These are phyloP conservation scores for Trichoderma sp. DNA, from an alignment of 2,329 filamentous ascomycete genomes.

Conservation along the genomic window DNA sequence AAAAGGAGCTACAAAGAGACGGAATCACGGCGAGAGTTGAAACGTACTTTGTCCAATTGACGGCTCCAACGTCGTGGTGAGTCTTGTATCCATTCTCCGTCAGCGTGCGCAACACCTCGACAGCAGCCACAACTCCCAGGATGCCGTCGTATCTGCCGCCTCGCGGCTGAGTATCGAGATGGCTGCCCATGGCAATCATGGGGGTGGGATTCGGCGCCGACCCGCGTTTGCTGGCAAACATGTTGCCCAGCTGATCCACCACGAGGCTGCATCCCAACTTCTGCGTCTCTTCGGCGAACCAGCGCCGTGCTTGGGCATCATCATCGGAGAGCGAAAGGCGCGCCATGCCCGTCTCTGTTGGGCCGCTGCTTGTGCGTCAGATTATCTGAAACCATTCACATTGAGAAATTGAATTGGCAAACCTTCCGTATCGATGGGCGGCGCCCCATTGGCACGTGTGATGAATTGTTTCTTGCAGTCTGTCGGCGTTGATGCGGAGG, in stretches of 20 bases:
- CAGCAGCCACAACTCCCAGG: constrained; percentile 66
- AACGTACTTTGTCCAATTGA: constrained; percentile 70
- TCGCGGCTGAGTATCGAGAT: constrained; percentile 62
- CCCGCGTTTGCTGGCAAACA: constrained; percentile 68
- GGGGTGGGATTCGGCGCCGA: constrained; percentile 53
- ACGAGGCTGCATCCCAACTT: constrained; percentile 64
- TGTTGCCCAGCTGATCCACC: constrained; percentile 77
- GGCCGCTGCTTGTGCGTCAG: constrained; percentile 21
- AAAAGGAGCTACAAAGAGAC: neutral
- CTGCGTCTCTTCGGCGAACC: constrained; percentile 67
- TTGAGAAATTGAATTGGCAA: constrained; percentile 6
- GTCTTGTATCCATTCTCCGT: constrained; percentile 63
- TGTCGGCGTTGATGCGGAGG: constrained; percentile 29
- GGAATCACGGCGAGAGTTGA: fast-evolving
- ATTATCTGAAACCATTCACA: neutral
- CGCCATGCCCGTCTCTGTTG: constrained; percentile 70
- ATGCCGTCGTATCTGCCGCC: constrained; percentile 75
- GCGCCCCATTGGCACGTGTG: constrained; percentile 35
- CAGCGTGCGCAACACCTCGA: constrained; percentile 68
- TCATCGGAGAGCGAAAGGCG: constrained; percentile 71
- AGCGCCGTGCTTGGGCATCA: constrained; percentile 72
- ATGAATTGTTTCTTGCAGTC: constrained; percentile 32
- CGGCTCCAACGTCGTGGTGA: constrained; percentile 66
- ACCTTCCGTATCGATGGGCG: constrained; percentile 31
- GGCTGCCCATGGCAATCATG: constrained; percentile 65